These are phyloP conservation scores for Erysimum cheiri DNA, from an alignment of 441 rosid genomes.

Conservation along the genomic window DNA sequence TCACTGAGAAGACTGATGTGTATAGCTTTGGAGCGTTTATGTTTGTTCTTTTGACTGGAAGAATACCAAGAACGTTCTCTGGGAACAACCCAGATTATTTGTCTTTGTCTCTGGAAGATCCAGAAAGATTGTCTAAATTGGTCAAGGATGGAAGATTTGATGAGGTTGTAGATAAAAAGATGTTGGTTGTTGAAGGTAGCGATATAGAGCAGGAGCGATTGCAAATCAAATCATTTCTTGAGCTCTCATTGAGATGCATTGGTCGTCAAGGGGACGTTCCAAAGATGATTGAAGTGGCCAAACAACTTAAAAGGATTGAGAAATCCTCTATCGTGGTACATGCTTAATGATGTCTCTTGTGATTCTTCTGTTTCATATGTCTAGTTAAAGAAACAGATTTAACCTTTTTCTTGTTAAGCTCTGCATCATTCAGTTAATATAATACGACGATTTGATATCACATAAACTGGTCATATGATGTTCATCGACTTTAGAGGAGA, in stretches of 20 bases:
- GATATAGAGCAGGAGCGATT: neutral
- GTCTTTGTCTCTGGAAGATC: slow-evolving; percentile 20
- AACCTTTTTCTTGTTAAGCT: neutral
- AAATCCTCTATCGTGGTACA: neutral
- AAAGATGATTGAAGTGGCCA: slow-evolving; percentile 4
- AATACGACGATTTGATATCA: neutral
- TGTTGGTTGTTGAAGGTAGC: neutral
- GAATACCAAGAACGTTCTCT: neutral
- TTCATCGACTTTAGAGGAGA: too few relatives aligned
- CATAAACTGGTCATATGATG: neutral
- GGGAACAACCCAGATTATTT: neutral
- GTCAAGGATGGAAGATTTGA: slow-evolving; percentile 2
- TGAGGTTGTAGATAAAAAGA: slow-evolving; percentile 1
- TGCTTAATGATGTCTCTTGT: neutral
- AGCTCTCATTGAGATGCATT: neutral
- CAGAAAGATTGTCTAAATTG: slow-evolving; percentile 6
- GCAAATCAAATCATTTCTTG: neutral
- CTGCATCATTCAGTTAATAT: neutral
- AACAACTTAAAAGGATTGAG: neutral
- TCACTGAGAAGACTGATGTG: slow-evolving; percentile 50
- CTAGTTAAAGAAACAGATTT: neutral
- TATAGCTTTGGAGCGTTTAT: slow-evolving; percentile 47
- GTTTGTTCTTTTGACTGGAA: slow-evolving; percentile 46
- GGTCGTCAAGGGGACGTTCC: slow-evolving; percentile 1
- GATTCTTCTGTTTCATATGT: neutral